Conservation (phyloP, 2,329 filamentous ascomycete genomes). For the Botrytis aclada region DNA sequence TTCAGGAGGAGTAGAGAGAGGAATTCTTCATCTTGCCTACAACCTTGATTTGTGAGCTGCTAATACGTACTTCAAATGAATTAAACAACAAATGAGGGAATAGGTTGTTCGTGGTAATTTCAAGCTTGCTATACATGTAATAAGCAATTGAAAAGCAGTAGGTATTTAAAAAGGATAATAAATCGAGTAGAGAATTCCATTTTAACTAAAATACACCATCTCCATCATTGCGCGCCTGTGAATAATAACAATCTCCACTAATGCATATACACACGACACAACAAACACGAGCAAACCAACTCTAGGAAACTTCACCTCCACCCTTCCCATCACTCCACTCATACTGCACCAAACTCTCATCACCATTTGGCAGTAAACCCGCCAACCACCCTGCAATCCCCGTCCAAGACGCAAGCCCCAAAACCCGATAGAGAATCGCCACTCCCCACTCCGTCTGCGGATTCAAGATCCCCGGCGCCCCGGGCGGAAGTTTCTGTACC, state of each 20-base stretch:
- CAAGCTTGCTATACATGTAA: background rate
- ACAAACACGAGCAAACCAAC: no score
- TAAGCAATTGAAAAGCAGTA: background rate
- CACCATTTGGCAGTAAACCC: background rate
- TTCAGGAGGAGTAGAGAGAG: no score
- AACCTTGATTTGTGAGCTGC: no score
- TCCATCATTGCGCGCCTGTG: background rate
- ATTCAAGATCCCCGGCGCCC: background rate
- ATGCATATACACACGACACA: no score
- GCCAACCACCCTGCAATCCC: background rate
- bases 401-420: conserved; percentile 8
- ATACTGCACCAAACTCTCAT: background rate
- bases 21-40: background rate
- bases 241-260: no score
- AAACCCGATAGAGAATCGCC: background rate
- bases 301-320: background rate
- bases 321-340: background rate
- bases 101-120: fast-evolving
- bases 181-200: background rate
- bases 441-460: conserved; percentile 10
- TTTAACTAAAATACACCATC: background rate
- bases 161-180: fast-evolving
- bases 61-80: fast-evolving
- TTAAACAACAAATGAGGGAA: background rate
- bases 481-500: conserved; percentile 7